Evolutionary conservation across 129 eudicot species (phyloP).

Genomic region (Flaveria bidentis): DNA sequence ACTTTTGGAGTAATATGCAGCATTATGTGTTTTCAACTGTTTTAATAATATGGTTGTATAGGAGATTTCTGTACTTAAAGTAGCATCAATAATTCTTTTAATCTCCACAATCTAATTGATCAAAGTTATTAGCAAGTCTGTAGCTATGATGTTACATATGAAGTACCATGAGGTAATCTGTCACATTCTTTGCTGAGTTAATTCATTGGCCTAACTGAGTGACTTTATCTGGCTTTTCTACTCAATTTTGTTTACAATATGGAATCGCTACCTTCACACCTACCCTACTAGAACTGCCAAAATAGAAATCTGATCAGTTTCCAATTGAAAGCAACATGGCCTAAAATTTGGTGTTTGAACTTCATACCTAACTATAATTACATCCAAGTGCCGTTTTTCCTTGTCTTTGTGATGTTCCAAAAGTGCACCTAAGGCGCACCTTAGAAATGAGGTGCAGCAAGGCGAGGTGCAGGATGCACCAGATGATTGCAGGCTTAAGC

Average conservation of each 20-base stretch:
- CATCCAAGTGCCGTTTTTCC: slow-evolving; percentile 22
- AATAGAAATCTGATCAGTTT: slow-evolving; percentile 10
- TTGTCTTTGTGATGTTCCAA: slow-evolving; percentile 1
- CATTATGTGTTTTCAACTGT: slow-evolving; percentile 4
- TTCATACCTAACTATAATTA: slow-evolving; percentile 25
- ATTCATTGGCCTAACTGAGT: slow-evolving; percentile 12
- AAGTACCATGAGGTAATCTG: slow-evolving; percentile 14
- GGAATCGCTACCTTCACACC: slow-evolving; percentile 9
- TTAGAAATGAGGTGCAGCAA: neutral
- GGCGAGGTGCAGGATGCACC: neutral
- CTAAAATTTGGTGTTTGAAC: slow-evolving; percentile 25
- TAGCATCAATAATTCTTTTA: neutral
- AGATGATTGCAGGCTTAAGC: neutral
- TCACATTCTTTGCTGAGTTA: slow-evolving; percentile 13
- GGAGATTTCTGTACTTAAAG: neutral
- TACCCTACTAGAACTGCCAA: slow-evolving; percentile 12
- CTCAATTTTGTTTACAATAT: slow-evolving; percentile 8
- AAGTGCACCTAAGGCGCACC: neutral
- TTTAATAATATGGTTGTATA: neutral
- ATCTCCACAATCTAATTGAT: slow-evolving; percentile 4
- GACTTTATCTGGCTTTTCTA: slow-evolving; percentile 16
- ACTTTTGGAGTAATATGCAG: neutral
- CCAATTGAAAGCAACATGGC: slow-evolving; percentile 10
- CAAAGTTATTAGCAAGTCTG: slow-evolving; percentile 13
- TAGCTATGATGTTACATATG: slow-evolving; percentile 18